Percentiles rank a stretch among this genome's conserved stretches.
phyloP scores from a whole-genome alignment of 2,329 filamentous ascomycete species.

The Aureobasidium mangrovei region DNA sequence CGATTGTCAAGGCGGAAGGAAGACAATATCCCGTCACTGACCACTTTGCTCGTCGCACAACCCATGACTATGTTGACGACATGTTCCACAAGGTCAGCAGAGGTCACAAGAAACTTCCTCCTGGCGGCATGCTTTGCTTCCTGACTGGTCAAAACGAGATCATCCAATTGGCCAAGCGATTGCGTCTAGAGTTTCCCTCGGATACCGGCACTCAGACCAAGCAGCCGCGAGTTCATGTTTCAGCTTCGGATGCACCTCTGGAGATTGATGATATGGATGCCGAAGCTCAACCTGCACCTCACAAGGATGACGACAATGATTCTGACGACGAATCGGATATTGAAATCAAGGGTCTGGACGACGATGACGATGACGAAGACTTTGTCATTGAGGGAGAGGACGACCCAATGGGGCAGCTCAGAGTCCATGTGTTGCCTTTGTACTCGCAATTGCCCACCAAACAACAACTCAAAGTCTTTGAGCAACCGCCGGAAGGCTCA shows the following conservation, averaged over 20 bases:
- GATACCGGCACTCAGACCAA: conserved; percentile 40
- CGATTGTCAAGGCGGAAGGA: conserved; percentile 81
- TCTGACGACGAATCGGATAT: conserved; percentile 40
- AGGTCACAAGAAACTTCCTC: conserved; percentile 82
- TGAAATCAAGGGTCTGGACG: conserved; percentile 51
- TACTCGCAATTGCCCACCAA: conserved; percentile 87
- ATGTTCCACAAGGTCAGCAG: conserved; percentile 77
- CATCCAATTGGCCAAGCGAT: conserved; percentile 64
- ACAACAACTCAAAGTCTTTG: conserved; percentile 86
- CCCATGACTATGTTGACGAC: conserved; percentile 83
- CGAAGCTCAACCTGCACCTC: conserved; percentile 25
- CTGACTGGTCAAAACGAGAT: conserved; percentile 93
- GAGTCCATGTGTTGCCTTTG: conserved; percentile 82
- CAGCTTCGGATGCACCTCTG: conserved; percentile 58
- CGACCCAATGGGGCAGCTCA: conserved; percentile 49
- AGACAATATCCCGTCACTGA: conserved; percentile 83
- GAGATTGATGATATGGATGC: conserved; percentile 81
- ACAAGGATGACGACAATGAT: conserved; percentile 36
- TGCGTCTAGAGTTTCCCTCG: conserved; percentile 59
- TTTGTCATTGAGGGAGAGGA: conserved; percentile 36
- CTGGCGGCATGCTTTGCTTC: conserved; percentile 87
- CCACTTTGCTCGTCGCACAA: conserved; percentile 78
- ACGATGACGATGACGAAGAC: conserved; percentile 53
- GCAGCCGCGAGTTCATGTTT: conserved; percentile 61
- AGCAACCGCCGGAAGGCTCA: conserved; percentile 65